phyloP scores from a whole-genome alignment of 2,329 filamentous ascomycete genomes.

The Pseudogymnoascus sp. region DNA sequence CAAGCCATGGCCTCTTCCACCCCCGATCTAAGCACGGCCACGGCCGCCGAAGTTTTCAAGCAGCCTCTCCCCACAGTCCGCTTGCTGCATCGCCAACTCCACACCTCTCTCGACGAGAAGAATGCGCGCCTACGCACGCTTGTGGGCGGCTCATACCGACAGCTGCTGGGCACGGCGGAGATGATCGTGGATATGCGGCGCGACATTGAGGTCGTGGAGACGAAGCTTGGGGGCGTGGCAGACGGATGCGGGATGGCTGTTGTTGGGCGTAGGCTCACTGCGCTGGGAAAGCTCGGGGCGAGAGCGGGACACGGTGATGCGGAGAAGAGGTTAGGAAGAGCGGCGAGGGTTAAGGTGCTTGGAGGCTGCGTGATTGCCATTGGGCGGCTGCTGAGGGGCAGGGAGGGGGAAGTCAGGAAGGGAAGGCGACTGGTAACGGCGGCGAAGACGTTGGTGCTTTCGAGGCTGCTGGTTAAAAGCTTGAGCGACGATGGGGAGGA shows the following conservation, averaged over 20 bases:
- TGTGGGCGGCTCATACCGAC: slow-evolving; percentile 67
- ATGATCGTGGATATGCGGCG: slow-evolving; percentile 83
- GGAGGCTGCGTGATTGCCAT: slow-evolving; percentile 43
- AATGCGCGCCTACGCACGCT: slow-evolving; percentile 52
- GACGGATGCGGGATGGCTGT: slow-evolving; percentile 65
- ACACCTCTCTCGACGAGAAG: slow-evolving; percentile 53
- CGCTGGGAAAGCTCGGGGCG: slow-evolving; percentile 42
- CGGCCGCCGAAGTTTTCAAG: slow-evolving; percentile 28
- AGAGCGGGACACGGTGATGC: slow-evolving; percentile 23
- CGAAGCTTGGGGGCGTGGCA: slow-evolving; percentile 62
- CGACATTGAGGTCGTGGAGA: slow-evolving; percentile 67
- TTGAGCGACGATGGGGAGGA: slow-evolving; percentile 46
- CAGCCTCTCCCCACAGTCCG: slow-evolving; percentile 56
- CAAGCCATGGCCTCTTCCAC: slow-evolving; percentile 32
- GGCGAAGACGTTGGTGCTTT: slow-evolving; percentile 67
- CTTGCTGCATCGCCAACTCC: slow-evolving; percentile 51
- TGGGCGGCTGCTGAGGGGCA: slow-evolving; percentile 38
- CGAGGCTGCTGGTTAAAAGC: slow-evolving; percentile 65
- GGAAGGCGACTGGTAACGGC: slow-evolving; percentile 41
- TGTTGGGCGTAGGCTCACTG: slow-evolving; percentile 55
- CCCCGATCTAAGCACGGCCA: slow-evolving; percentile 43
- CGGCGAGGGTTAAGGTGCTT: slow-evolving; percentile 41
- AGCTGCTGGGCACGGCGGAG: slow-evolving; percentile 84
- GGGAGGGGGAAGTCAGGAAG: slow-evolving; percentile 16
- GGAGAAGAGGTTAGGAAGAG: slow-evolving; percentile 17